Conservation (phyloP, 2,329 filamentous ascomycete genomes). For the Drechslera avenae region DNA sequence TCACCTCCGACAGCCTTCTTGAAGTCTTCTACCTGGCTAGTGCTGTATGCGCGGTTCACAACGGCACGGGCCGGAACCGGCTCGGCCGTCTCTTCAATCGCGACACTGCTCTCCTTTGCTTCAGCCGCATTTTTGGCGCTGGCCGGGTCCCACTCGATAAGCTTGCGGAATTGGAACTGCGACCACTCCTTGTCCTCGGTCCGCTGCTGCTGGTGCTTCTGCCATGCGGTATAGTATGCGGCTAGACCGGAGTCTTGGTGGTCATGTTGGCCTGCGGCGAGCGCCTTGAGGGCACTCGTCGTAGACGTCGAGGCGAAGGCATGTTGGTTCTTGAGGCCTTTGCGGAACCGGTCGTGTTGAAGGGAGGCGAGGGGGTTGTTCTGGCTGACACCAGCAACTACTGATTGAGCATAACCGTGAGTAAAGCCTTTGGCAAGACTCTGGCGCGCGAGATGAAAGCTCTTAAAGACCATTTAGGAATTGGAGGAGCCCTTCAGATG, state of each 20-base stretch:
- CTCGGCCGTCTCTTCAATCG: slow-evolving; percentile 39
- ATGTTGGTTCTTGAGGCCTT: slow-evolving; percentile 69
- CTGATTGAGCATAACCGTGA: slow-evolving; percentile 96
- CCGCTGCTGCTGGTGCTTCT: slow-evolving; percentile 67
- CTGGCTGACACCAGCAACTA: slow-evolving; percentile 83
- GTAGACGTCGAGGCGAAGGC: slow-evolving; percentile 66
- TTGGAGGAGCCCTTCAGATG: slow-evolving; percentile 66
- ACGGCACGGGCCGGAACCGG: slow-evolving; percentile 35
- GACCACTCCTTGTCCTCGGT: slow-evolving; percentile 83
- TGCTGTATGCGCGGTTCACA: slow-evolving; percentile 58
- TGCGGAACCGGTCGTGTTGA: slow-evolving; percentile 53
- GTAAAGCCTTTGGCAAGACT: slow-evolving; percentile 96
- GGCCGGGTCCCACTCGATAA: slow-evolving; percentile 82
- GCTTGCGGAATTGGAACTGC: slow-evolving; percentile 86
- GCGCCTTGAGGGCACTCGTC: slow-evolving; percentile 45
- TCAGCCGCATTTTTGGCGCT: slow-evolving; percentile 49
- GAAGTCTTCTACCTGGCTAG: slow-evolving; percentile 64
- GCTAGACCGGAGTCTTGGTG: slow-evolving; percentile 67
- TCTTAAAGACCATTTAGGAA: slow-evolving; percentile 86
- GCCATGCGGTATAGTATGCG: slow-evolving; percentile 90
- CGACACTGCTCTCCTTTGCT: slow-evolving; percentile 41
- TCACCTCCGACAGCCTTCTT: slow-evolving; percentile 59
- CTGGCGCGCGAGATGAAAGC: slow-evolving; percentile 88
- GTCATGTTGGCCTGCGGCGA: slow-evolving; percentile 34
- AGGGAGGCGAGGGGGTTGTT: slow-evolving; percentile 62